These are phyloP conservation scores for Vigna trinervia DNA, from an alignment of 306 rosid genomes.

Conservation along the genomic window DNA sequence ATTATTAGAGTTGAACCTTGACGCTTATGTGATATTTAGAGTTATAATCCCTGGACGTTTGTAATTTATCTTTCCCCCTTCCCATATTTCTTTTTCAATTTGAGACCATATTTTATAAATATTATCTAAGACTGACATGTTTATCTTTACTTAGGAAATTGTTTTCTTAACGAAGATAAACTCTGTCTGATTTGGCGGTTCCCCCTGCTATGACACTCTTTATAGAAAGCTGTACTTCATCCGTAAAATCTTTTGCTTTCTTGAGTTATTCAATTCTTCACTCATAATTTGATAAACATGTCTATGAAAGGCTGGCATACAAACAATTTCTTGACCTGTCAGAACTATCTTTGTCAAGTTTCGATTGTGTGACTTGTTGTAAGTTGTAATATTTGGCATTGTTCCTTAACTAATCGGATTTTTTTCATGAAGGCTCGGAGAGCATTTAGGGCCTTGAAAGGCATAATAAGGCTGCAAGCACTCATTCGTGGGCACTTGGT, in stretches of 20 bases:
- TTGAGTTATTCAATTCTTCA: neutral
- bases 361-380: conserved; percentile 36
- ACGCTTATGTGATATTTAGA: conserved; percentile 18
- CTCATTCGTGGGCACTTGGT: conserved; percentile 99
- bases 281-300: conserved; percentile 17
- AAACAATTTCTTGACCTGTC: conserved; percentile 28
- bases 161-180: conserved; percentile 26
- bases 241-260: conserved; percentile 17
- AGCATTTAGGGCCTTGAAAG: conserved; percentile 94
- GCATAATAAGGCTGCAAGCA: conserved; percentile 99
- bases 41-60: conserved; percentile 1
- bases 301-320: conserved; percentile 14
- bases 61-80: neutral
- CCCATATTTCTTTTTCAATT: neutral
- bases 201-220: conserved; percentile 10
- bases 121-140: neutral
- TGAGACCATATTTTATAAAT: conserved; percentile 7
- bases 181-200: neutral
- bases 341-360: conserved; percentile 24
- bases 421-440: conserved; percentile 91
- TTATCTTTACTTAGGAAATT: neutral
- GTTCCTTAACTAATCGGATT: conserved; percentile 49
- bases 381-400: conserved; percentile 39
- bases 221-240: conserved; percentile 2
- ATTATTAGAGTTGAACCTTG: neutral